A percentile compares a stretch with the other conserved stretches of the same genome.
phyloP scores from a whole-genome alignment of 148 eudicot genomes.

The Amaranthus palmeri region DNA sequence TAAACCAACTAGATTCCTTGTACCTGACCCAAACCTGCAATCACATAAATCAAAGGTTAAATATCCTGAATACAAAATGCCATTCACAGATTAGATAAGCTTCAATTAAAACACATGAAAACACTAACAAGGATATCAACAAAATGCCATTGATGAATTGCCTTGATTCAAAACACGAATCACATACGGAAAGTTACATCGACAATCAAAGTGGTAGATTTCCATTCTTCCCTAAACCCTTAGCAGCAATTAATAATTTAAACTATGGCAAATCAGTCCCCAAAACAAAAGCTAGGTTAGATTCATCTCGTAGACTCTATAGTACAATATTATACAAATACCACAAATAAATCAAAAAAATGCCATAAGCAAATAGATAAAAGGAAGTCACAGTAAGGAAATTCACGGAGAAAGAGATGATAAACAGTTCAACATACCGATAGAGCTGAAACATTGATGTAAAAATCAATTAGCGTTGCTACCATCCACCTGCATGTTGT shows the following conservation, averaged over 20 bases:
- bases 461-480: slow-evolving; percentile 85
- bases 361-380: no score
- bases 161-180: neutral
- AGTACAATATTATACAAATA: neutral
- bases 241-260: neutral
- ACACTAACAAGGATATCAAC: no score
- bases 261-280: neutral
- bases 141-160: neutral
- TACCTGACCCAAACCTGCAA: slow-evolving; percentile 74
- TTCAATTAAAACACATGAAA: neutral
- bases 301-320: neutral
- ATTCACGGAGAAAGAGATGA: slow-evolving; percentile 1
- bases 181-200: neutral
- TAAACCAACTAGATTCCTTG: slow-evolving; percentile 64
- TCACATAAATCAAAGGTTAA: slow-evolving; percentile 17
- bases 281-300: neutral
- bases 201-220: no score
- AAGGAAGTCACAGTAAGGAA: neutral
- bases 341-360: neutral
- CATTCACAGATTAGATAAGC: neutral
- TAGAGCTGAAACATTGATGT: slow-evolving; percentile 61
- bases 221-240: no score
- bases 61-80: neutral
- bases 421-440: slow-evolving; percentile 43
- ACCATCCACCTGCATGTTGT: slow-evolving; percentile 69